Percentiles rank a stretch among this genome's conserved stretches.
Conservation (phyloP, 768 basidiomycete species). For the Amanita molliuscula region DNA sequence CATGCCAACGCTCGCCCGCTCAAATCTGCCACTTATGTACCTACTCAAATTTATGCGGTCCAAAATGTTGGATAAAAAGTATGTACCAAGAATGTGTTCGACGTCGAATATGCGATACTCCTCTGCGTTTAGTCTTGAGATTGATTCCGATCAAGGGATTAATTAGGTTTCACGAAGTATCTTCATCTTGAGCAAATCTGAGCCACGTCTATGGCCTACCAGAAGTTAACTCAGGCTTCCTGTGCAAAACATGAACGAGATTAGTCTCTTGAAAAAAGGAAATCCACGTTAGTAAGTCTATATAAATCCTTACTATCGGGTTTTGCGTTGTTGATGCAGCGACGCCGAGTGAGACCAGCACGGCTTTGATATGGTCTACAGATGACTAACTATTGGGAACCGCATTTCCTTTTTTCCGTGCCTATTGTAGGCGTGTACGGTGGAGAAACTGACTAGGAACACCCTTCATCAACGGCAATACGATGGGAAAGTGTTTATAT, state of each 20-base stretch:
- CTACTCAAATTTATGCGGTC: not conserved
- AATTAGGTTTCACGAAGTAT: not conserved
- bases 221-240: not conserved
- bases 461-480: too few relatives aligned
- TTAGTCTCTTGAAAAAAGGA: too few relatives aligned
- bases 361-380: too few relatives aligned
- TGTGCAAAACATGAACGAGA: not conserved
- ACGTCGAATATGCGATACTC: not conserved
- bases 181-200: not conserved
- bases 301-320: not conserved
- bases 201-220: not conserved
- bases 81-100: not conserved
- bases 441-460: too few relatives aligned
- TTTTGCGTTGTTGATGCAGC: not conserved
- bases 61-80: not conserved
- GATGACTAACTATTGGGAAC: too few relatives aligned
- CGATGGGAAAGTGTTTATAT: not conserved
- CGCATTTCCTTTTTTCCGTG: too few relatives aligned
- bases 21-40: too few relatives aligned
- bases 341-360: not conserved
- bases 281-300: not conserved
- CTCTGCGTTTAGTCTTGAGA: not conserved
- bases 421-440: too few relatives aligned
- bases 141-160: not conserved
- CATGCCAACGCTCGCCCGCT: too few relatives aligned